Evolutionary conservation across 352 stramenopile genomes (phyloP), one percentile per base, ranked within the genome.

Genomic region (Blastocystis hominis): DNA sequence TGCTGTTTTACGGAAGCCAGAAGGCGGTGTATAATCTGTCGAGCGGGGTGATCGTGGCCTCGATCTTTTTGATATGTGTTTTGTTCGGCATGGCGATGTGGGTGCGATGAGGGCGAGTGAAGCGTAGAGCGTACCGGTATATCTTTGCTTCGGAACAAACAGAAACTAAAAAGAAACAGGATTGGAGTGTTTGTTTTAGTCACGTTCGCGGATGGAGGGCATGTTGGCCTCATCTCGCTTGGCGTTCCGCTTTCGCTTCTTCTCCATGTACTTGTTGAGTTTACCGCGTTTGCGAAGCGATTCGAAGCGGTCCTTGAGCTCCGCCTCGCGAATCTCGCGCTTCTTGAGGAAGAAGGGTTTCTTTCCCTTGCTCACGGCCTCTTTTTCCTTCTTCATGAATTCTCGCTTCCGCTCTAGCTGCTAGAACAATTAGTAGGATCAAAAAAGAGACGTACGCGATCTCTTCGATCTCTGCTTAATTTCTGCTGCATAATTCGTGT

Each of bases 341-440:
- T 87, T 87, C 77, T 87, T 87, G 40, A 87, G 17, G 54, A 87
- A 87, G 66, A 78, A 87, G 15, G 77, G 77, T 24, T 87, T 87
- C 66, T 87, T 87, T 78, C 77, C 77, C 56, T 87, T 87, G 46
- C 62, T 78, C 40, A 87, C 77, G 4, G 77, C 77, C 34, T 87
- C 77, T 1, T 34, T 72, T 77, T 87, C 77, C 7, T 61, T 17
- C 9, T 77, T 75, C 66, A 78, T 87, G 61, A 78, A 87, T 50
- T 87, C 77, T 3, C 66, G 77, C 50, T 87, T 87, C 10, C 77
- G 55, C 44, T 87, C 77, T 2, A 87, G n/a, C 3, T 30, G 44
- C 63, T 75, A 53, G 9, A 59, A 13, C 9, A 68, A 63, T 30
- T 4, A 53, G n/a, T 10, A 77, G 7, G 20, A 20, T 24, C 55